These are phyloP conservation scores for Neofusicoccum laricinum DNA, from an alignment of 2,329 filamentous ascomycete genomes.

Conservation along the genomic window DNA sequence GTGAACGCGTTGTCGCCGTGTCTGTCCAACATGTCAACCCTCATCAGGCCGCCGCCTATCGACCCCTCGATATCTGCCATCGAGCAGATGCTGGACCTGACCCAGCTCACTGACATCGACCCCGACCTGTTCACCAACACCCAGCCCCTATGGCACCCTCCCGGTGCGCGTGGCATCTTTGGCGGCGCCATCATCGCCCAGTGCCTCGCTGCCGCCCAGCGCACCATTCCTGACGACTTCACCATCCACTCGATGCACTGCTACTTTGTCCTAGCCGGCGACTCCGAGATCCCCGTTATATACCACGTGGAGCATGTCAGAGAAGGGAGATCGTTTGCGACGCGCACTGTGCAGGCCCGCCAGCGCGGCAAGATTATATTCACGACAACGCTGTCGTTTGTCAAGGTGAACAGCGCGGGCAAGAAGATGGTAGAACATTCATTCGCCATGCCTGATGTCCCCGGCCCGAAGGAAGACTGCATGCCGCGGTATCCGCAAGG, in stretches of 20 bases:
- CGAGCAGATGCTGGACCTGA: constrained; percentile 86
- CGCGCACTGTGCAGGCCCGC: constrained; percentile 90
- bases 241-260: constrained; percentile 95
- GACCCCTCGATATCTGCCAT: constrained; percentile 74
- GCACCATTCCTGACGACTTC: constrained; percentile 78
- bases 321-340: constrained; percentile 85
- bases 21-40: constrained; percentile 46
- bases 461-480: constrained; percentile 42
- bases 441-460: constrained; percentile 49
- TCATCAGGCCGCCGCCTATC: constrained; percentile 71
- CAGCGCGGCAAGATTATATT: constrained; percentile 90
- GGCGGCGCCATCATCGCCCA: constrained; percentile 93
- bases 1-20: neutral
- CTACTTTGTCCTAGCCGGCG: constrained; percentile 94
- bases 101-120: constrained; percentile 71
- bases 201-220: constrained; percentile 81
- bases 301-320: constrained; percentile 93
- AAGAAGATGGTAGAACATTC: constrained; percentile 63
- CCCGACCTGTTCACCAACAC: constrained; percentile 94
- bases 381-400: constrained; percentile 90
- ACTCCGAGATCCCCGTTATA: constrained; percentile 78
- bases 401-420: constrained; percentile 60
- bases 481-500: constrained; percentile 28
- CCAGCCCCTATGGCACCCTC: constrained; percentile 85
- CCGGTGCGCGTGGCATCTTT: constrained; percentile 88